These are phyloP conservation scores for Aspergillus arachidicola DNA, from an alignment of 2,329 filamentous ascomycete species.

Conservation along the genomic window DNA sequence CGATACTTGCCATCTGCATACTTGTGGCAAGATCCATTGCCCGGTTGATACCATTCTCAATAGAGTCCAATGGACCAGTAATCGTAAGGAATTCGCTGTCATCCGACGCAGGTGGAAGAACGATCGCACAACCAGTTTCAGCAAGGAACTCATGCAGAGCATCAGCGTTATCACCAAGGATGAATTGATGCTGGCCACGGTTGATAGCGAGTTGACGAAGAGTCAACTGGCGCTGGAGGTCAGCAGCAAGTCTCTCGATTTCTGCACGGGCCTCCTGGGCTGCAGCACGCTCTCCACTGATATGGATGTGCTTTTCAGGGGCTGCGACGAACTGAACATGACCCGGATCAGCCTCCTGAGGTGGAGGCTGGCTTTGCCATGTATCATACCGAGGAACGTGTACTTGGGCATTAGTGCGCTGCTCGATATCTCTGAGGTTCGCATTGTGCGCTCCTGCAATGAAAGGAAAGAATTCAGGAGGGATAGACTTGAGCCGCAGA, in stretches of 20 bases:
- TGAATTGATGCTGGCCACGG: slow-evolving; percentile 89
- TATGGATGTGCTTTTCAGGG: slow-evolving; percentile 74
- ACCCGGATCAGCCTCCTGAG: slow-evolving; percentile 62
- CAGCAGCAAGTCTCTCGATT: slow-evolving; percentile 76
- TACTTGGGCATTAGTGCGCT: slow-evolving; percentile 74
- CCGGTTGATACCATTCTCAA: slow-evolving; percentile 75
- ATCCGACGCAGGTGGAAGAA: slow-evolving; percentile 74
- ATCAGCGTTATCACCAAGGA: slow-evolving; percentile 80
- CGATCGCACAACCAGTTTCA: slow-evolving; percentile 86
- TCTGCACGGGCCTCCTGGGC: slow-evolving; percentile 78
- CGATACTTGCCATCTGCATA: slow-evolving; percentile 82
- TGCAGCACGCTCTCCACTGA: slow-evolving; percentile 81
- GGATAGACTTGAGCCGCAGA: slow-evolving; percentile 79
- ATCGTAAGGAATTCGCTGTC: slow-evolving; percentile 84
- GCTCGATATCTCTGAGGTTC: slow-evolving; percentile 68
- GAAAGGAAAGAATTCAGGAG: slow-evolving; percentile 93
- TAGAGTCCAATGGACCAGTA: slow-evolving; percentile 73
- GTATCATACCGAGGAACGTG: slow-evolving; percentile 80
- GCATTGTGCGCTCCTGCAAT: slow-evolving; percentile 78
- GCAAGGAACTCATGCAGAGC: slow-evolving; percentile 83
- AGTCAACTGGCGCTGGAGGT: slow-evolving; percentile 74
- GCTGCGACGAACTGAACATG: slow-evolving; percentile 73
- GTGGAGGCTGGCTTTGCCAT: slow-evolving; percentile 69
- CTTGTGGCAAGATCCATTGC: slow-evolving; percentile 86
- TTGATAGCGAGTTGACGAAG: slow-evolving; percentile 81